Evolutionary conservation across 805 yeast species (phyloP).

Genomic region (Phaffomyces antillensis): DNA sequence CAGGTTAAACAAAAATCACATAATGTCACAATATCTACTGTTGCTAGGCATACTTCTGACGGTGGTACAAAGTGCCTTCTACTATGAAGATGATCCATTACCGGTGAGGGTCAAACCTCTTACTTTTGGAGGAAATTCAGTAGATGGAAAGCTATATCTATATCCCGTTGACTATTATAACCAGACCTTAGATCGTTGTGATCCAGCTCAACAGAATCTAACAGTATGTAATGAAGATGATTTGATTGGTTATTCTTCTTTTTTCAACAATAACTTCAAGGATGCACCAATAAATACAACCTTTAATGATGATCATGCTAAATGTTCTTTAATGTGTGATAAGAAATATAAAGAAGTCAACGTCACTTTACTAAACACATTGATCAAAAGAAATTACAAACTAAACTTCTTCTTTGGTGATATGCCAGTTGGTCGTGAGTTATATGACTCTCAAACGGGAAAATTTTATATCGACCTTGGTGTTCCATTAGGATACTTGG

Average conservation of each 20-base stretch:
- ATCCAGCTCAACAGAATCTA: constrained; percentile 9
- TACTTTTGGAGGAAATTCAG: constrained; percentile 22
- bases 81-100: constrained; percentile 14
- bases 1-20: background rate
- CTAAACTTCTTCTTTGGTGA: constrained; percentile 25
- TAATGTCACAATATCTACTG: too few species aligned
- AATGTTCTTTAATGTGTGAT: constrained; percentile 16
- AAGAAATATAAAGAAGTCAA: constrained; percentile 15
- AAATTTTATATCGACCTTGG: constrained; percentile 23
- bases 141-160: constrained; percentile 19
- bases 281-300: constrained; percentile 19
- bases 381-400: constrained; percentile 25
- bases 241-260: background rate
- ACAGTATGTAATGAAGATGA: constrained; percentile 5
- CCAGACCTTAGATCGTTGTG: constrained; percentile 17
- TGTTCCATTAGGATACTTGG: constrained; percentile 25
- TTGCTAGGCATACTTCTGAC: background rate
- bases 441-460: constrained; percentile 22
- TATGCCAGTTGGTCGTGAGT: constrained; percentile 25
- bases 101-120: constrained; percentile 18
- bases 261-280: constrained; percentile 13
- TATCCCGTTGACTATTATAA: constrained; percentile 22
- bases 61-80: background rate
- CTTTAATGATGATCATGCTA: constrained; percentile 7
- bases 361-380: constrained; percentile 20